These are phyloP conservation scores for Echium plantagineum DNA, from an alignment of 257 asterid genomes.

Conservation along the genomic window DNA sequence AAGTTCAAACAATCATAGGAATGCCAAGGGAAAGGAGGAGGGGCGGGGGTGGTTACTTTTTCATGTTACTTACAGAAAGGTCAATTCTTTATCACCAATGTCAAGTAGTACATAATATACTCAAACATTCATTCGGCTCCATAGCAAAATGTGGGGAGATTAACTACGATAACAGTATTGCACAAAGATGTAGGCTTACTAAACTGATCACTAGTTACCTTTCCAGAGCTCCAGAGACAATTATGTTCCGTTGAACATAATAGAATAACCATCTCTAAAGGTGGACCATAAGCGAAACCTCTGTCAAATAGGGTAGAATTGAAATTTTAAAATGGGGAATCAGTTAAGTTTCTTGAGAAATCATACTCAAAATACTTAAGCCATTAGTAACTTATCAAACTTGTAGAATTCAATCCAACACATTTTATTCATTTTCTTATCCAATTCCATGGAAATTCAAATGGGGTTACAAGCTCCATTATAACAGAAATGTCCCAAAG, in stretches of 20 bases:
- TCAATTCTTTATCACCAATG: too few relatives aligned
- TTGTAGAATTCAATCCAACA: too few relatives aligned
- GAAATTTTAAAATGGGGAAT: too few relatives aligned
- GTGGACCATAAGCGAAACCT: conserved; percentile 14
- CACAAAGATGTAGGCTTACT: background rate
- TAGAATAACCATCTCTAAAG: conserved; percentile 21
- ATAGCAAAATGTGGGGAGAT: background rate
- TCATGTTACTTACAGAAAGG: too few relatives aligned
- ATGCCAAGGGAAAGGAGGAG: background rate
- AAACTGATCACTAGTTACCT: conserved; percentile 13
- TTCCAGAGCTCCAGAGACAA: conserved; percentile 13
- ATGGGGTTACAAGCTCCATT: too few relatives aligned
- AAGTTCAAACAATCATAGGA: conserved; percentile 1
- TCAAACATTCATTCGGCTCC: background rate
- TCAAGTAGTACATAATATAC: background rate
- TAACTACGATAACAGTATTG: conserved; percentile 1
- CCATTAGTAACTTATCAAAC: too few relatives aligned
- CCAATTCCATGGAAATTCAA: too few relatives aligned
- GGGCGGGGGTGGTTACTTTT: background rate
- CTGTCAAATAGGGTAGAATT: too few relatives aligned
- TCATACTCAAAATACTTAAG: too few relatives aligned
- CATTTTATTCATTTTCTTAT: too few relatives aligned
- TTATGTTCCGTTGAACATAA: conserved; percentile 18
- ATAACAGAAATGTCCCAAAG: too few relatives aligned
- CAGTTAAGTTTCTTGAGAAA: too few relatives aligned